Evolutionary conservation across 2,329 filamentous ascomycete genomes (phyloP).

Genomic region (Aspergillus aculeatus): DNA sequence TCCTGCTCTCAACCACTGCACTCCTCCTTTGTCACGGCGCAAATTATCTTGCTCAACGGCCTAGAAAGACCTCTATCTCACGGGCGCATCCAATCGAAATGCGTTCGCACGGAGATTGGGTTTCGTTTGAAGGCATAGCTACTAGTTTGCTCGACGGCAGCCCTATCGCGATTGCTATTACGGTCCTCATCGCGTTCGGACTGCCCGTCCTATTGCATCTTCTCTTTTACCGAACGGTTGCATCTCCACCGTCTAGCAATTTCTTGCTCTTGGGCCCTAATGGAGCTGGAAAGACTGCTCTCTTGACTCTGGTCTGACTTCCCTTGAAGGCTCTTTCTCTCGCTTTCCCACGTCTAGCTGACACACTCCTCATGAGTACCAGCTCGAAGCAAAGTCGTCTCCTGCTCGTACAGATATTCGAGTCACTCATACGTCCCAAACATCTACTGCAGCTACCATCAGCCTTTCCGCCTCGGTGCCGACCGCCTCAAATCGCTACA

Average conservation of each 20-base stretch:
- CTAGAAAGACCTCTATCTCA: neutral
- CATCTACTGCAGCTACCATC: constrained; percentile 56
- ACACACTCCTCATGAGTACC: constrained; percentile 1
- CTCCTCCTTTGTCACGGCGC: neutral
- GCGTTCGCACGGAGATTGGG: constrained; percentile 36
- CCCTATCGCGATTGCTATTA: constrained; percentile 58
- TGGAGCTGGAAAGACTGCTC: constrained; percentile 81
- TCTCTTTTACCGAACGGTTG: constrained; percentile 66
- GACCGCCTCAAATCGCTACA: constrained; percentile 61
- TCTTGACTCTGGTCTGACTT: constrained; percentile 68
- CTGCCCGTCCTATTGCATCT: constrained; percentile 76
- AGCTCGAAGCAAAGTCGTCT: constrained; percentile 49
- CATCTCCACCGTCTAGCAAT: constrained; percentile 65
- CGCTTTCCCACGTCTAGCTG: neutral
- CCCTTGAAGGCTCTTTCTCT: neutral
- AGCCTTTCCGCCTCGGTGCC: constrained; percentile 53
- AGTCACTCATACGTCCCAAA: constrained; percentile 63
- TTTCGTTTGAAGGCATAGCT: constrained; percentile 36
- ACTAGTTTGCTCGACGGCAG: constrained; percentile 47
- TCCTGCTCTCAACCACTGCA: neutral
- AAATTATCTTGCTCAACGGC: no score
- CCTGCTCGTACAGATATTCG: constrained; percentile 35
- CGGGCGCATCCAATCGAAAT: constrained; percentile 21
- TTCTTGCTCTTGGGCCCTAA: constrained; percentile 79
- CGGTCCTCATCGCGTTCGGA: constrained; percentile 67